These are phyloP conservation scores for Microdochium paspali DNA, from an alignment of 2,329 filamentous ascomycete genomes.

Conservation along the genomic window DNA sequence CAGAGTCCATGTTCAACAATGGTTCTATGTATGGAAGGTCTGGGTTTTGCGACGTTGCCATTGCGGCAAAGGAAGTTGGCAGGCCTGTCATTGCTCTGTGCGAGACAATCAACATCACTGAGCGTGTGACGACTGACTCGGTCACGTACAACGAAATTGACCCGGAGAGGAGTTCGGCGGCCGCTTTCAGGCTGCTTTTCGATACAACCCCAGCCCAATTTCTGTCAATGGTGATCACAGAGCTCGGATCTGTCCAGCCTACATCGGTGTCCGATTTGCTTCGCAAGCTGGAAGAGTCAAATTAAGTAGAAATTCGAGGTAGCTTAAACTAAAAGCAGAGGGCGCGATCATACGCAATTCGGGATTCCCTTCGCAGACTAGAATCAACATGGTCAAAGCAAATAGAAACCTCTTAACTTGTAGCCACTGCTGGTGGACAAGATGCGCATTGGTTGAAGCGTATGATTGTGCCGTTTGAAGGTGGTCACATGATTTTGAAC, in stretches of 20 bases:
- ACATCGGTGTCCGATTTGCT: slow-evolving; percentile 67
- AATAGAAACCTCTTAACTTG: no score
- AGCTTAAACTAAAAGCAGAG: no score
- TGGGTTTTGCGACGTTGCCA: slow-evolving; percentile 79
- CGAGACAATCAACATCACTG: slow-evolving; percentile 87
- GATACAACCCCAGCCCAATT: slow-evolving; percentile 85
- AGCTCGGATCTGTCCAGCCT: slow-evolving; percentile 78
- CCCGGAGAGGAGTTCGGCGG: slow-evolving; percentile 55
- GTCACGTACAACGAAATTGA: slow-evolving; percentile 91
- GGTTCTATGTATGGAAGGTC: slow-evolving; percentile 81
- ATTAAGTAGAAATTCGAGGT: slow-evolving; percentile 18
- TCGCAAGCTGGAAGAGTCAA: slow-evolving; percentile 46
- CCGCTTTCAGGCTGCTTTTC: slow-evolving; percentile 62
- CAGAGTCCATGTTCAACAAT: slow-evolving; percentile 93
- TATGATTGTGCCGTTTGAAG: no score
- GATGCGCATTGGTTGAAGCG: no score
- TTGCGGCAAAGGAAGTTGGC: slow-evolving; percentile 66
- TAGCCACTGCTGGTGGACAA: no score
- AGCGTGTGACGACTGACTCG: slow-evolving; percentile 80
- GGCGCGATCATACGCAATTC: no score
- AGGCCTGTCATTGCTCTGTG: slow-evolving; percentile 83
- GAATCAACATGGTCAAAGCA: no score
- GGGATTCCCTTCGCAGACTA: no score
- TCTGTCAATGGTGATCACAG: slow-evolving; percentile 82
- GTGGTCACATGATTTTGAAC: no score